phyloP scores from a whole-genome alignment of 768 basidiomycete genomes.

The Boletus huronensis region DNA sequence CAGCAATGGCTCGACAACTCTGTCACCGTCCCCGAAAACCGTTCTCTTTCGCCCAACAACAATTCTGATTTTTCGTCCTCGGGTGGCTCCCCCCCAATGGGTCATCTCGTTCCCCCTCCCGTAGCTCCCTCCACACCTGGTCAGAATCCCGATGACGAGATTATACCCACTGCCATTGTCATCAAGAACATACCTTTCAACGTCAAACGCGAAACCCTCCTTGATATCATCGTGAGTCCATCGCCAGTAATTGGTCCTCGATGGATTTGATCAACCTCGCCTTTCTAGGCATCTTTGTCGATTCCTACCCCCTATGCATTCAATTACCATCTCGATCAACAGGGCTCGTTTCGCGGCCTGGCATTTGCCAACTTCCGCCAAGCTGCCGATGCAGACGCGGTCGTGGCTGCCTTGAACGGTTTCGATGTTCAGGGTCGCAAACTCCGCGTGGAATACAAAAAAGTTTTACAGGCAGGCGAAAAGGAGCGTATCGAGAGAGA shows the following conservation, averaged over 20 bases:
- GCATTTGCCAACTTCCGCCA: slow-evolving; percentile 99
- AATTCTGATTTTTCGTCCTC: slow-evolving; percentile 88
- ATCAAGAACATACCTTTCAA: slow-evolving; percentile 99
- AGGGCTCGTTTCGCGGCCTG: slow-evolving; percentile 93
- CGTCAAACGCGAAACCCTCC: slow-evolving; percentile 92
- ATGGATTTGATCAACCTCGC: slow-evolving; percentile 10
- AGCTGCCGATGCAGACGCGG: slow-evolving; percentile 87
- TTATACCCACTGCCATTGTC: slow-evolving; percentile 98
- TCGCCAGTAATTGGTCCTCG: not conserved
- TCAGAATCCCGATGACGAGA: slow-evolving; percentile 72
- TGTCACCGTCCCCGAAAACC: slow-evolving; percentile 52
- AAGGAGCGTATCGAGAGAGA: slow-evolving; percentile 98
- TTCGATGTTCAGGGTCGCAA: slow-evolving; percentile 96
- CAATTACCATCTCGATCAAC: slow-evolving; percentile 97
- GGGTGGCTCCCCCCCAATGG: slow-evolving; percentile 73
- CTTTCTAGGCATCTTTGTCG: slow-evolving; percentile 71
- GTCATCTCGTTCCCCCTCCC: slow-evolving; percentile 41
- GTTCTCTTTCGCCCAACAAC: slow-evolving; percentile 80
- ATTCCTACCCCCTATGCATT: slow-evolving; percentile 99
- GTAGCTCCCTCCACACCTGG: slow-evolving; percentile 49
- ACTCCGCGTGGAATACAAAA: slow-evolving; percentile 98
- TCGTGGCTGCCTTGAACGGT: slow-evolving; percentile 93
- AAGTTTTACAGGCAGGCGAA: slow-evolving; percentile 97
- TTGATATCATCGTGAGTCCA: slow-evolving; percentile 87
- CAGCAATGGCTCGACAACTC: slow-evolving; percentile 87